Percentiles rank a stretch among this genome's conserved stretches.
Evolutionary conservation across 78 protist species (phyloP).

Genomic region (Paulinella micropora): DNA sequence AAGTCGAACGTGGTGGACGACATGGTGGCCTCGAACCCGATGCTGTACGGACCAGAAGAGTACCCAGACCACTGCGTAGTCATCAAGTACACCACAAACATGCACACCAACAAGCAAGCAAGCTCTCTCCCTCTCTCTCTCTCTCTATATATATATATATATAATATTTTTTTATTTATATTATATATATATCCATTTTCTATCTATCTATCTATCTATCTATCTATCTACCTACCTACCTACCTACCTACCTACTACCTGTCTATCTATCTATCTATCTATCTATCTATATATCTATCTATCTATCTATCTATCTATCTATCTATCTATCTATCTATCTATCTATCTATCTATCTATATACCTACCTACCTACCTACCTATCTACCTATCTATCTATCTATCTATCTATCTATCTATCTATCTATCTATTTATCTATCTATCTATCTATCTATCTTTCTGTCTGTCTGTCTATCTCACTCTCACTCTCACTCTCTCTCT

Average conservation of each 20-base stretch:
- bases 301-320: neutral
- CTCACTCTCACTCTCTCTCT: too few species aligned
- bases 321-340: neutral
- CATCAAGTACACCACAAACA: constrained; percentile 23
- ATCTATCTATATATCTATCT: neutral
- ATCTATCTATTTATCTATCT: neutral
- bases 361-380: neutral
- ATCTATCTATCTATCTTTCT: neutral
- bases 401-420: neutral
- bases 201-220: neutral
- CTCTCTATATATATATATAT: neutral
- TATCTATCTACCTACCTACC: neutral
- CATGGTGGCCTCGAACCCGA: constrained; percentile 78
- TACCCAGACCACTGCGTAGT: constrained; percentile 37
- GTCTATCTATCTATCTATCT: neutral
- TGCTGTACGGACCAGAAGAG: constrained; percentile 58
- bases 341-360: neutral
- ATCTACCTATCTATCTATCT: neutral
- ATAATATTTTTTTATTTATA: neutral
- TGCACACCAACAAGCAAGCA: neutral
- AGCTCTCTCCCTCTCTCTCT: neutral
- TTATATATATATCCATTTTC: neutral
- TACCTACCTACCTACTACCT: neutral
- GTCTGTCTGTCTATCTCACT: neutral
- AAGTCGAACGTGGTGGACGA: constrained; percentile 96